A percentile compares a stretch with the other conserved stretches of the same genome.
Conservation (phyloP, 208 protist species). For the Leishmania major region DNA sequence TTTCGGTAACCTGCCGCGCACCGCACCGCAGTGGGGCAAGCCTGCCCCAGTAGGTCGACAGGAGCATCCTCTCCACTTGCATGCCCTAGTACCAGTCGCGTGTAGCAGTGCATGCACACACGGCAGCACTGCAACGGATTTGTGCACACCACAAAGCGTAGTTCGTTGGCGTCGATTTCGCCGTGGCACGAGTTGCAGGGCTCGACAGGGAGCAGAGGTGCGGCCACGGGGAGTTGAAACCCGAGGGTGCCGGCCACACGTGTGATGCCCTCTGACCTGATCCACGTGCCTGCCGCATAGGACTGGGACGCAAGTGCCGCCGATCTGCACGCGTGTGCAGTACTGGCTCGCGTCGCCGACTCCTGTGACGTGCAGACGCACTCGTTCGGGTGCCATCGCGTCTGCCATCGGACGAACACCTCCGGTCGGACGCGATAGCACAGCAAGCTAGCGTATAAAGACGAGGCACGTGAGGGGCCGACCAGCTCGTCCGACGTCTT, state of each 20-base stretch:
- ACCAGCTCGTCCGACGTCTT: neutral
- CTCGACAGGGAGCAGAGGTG: conserved; percentile 25
- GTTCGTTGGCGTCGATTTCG: conserved; percentile 64
- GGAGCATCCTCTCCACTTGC: neutral
- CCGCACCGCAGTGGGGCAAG: conserved; percentile 58
- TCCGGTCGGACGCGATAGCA: conserved; percentile 15
- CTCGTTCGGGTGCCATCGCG: conserved; percentile 17
- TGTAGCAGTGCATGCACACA: conserved; percentile 85
- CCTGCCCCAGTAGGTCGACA: conserved; percentile 6
- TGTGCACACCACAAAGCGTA: conserved; percentile 79
- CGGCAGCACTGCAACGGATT: conserved; percentile 52
- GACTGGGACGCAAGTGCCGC: neutral
- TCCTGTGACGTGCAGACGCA: neutral
- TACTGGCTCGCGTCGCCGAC: neutral
- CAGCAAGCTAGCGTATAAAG: conserved; percentile 6
- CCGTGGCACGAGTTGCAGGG: conserved; percentile 56
- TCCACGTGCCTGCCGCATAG: conserved; percentile 32
- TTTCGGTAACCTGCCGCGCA: conserved; percentile 45
- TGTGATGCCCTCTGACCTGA: conserved; percentile 56
- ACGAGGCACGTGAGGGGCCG: neutral
- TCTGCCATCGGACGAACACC: conserved; percentile 18
- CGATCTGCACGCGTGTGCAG: neutral
- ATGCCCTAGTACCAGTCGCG: conserved; percentile 28
- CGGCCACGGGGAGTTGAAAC: conserved; percentile 49
- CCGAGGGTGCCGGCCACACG: conserved; percentile 59